phyloP scores from a whole-genome alignment of 2,329 filamentous ascomycete species.

The Waltergamsia citrina region DNA sequence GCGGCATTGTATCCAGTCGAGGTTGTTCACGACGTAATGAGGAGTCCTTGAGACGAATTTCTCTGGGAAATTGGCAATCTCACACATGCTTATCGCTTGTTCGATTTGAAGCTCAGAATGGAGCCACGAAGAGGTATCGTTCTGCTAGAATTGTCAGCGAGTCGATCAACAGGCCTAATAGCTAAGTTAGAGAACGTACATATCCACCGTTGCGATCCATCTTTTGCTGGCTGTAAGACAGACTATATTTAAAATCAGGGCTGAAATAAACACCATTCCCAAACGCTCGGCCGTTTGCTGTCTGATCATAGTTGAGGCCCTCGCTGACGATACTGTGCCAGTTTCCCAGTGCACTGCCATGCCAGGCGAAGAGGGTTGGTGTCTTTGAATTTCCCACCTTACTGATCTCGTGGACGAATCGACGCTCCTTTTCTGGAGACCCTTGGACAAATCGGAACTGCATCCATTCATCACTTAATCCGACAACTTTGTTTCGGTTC shows the following conservation, averaged over 20 bases:
- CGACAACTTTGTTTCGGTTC: conserved; percentile 45
- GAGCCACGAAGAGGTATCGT: too few relatives aligned
- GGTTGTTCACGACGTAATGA: conserved; percentile 62
- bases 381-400: conserved; percentile 24
- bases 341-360: conserved; percentile 66
- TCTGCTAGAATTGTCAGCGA: too few relatives aligned
- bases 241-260: conserved; percentile 44
- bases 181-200: too few relatives aligned
- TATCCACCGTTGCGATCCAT: too few relatives aligned
- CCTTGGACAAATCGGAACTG: conserved; percentile 88
- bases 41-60: conserved; percentile 47
- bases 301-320: conserved; percentile 63
- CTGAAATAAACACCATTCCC: conserved; percentile 82
- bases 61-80: conserved; percentile 67
- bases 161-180: too few relatives aligned
- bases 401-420: conserved; percentile 57
- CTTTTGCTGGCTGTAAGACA: neutral
- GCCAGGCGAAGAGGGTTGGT: conserved; percentile 78
- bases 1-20: conserved; percentile 84
- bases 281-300: conserved; percentile 55
- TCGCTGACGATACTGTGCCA: conserved; percentile 88
- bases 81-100: conserved; percentile 64
- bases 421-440: conserved; percentile 74
- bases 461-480: conserved; percentile 52
- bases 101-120: conserved; percentile 53